These are phyloP conservation scores for Candida koratica DNA, from an alignment of 805 yeast species.

Conservation along the genomic window DNA sequence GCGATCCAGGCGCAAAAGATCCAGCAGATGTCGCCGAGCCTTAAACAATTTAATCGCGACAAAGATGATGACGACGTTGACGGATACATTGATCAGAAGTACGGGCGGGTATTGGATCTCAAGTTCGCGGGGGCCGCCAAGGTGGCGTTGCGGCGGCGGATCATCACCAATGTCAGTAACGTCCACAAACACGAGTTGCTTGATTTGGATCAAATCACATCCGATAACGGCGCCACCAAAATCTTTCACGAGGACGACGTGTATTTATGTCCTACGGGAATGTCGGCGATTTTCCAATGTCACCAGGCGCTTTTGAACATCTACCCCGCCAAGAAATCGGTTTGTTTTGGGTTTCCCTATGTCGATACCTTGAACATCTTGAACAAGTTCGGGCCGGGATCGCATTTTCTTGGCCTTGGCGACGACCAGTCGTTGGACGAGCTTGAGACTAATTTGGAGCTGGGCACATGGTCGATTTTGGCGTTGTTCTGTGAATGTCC, in stretches of 20 bases:
- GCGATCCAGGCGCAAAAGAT: constrained; percentile 27
- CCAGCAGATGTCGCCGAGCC: constrained; percentile 14
- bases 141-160: constrained; percentile 65
- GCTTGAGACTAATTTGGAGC: constrained; percentile 55
- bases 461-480: constrained; percentile 55
- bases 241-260: constrained; percentile 57
- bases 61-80: constrained; percentile 32
- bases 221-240: constrained; percentile 22
- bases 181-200: constrained; percentile 1
- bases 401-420: constrained; percentile 79
- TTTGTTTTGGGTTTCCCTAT: constrained; percentile 95
- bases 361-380: constrained; percentile 86
- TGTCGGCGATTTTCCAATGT: constrained; percentile 85
- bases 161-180: constrained; percentile 55
- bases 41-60: constrained; percentile 19
- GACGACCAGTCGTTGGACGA: constrained; percentile 66
- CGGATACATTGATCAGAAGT: constrained; percentile 79
- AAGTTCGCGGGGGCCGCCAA: constrained; percentile 75
- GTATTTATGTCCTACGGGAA: constrained; percentile 82
- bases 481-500: constrained; percentile 92
- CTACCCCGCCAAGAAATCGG: constrained; percentile 51
- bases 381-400: constrained; percentile 89
- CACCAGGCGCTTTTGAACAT: constrained; percentile 52
- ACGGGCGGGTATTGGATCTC: constrained; percentile 83
- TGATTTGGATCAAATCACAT: constrained; percentile 4